Percentiles rank a stretch among this genome's conserved stretches.
Conservation (phyloP, 2,329 filamentous ascomycete species). For the Colletotrichum tropicicola region DNA sequence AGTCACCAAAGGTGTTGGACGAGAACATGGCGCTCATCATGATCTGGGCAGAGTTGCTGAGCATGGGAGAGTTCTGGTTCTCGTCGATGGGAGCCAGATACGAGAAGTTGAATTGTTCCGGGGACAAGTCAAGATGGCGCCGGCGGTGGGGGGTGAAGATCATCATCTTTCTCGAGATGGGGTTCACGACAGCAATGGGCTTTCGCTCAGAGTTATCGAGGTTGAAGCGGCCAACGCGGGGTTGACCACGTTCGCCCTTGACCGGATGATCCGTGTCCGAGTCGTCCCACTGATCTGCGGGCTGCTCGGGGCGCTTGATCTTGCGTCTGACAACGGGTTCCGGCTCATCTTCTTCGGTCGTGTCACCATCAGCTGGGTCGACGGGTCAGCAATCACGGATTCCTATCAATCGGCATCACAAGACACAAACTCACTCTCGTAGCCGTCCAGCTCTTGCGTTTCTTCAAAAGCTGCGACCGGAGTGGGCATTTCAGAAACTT, state of each 20-base stretch:
- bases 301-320: constrained; percentile 49
- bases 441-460: constrained; percentile 61
- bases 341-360: constrained; percentile 67
- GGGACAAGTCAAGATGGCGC: constrained; percentile 60
- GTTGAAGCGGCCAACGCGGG: constrained; percentile 63
- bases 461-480: constrained; percentile 44
- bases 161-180: constrained; percentile 68
- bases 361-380: constrained; percentile 65
- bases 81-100: constrained; percentile 47
- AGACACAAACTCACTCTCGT: constrained; percentile 62
- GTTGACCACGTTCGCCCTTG: constrained; percentile 58
- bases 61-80: constrained; percentile 60
- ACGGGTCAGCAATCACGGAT: constrained; percentile 24
- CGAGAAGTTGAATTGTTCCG: constrained; percentile 62
- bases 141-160: constrained; percentile 66
- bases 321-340: constrained; percentile 59
- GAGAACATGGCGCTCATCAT: constrained; percentile 81
- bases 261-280: constrained; percentile 61
- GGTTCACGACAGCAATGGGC: constrained; percentile 67
- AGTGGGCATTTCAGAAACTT: constrained; percentile 35
- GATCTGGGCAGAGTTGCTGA: constrained; percentile 75
- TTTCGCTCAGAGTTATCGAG: constrained; percentile 63
- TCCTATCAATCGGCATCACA: neutral
- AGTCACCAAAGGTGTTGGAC: constrained; percentile 63
- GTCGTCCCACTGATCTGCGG: constrained; percentile 43